Evolutionary conservation across 257 asterid genomes (phyloP).

Genomic region (Forsythia viridissima): DNA sequence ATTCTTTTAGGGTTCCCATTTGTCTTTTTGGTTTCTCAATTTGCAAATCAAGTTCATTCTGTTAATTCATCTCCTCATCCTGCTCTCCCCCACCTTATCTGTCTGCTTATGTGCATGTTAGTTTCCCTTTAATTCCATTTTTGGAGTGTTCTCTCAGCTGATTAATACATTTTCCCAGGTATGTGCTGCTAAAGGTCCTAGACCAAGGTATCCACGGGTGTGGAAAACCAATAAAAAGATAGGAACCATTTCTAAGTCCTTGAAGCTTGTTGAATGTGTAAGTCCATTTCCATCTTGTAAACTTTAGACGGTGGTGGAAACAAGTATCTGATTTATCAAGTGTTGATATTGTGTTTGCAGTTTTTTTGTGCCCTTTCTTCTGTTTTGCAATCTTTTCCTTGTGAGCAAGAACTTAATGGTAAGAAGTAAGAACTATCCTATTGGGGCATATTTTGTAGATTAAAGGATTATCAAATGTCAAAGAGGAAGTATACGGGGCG

Average conservation of each 20-base stretch:
- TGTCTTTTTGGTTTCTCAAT: not conserved
- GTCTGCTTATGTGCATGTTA: not conserved
- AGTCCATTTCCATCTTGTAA: conserved; percentile 28
- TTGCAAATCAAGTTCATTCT: not conserved
- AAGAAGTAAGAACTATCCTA: conserved; percentile 6
- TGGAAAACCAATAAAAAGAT: conserved; percentile 78
- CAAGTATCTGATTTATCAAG: not conserved
- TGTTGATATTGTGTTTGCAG: not conserved
- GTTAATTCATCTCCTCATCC: not conserved
- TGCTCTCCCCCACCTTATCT: not conserved
- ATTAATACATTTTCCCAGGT: conserved; percentile 45
- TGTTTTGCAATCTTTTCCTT: not conserved
- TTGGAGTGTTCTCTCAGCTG: conserved; percentile 7
- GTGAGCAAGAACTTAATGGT: not conserved
- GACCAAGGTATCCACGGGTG: conserved; percentile 91
- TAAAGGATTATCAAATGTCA: conserved; percentile 84
- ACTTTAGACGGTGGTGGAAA: conserved; percentile 4
- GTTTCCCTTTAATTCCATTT: not conserved
- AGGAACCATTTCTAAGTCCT: conserved; percentile 84
- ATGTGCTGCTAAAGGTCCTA: conserved; percentile 89
- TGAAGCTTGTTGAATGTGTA: conserved; percentile 85
- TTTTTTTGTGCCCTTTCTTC: not conserved
- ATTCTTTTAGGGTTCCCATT: not conserved
- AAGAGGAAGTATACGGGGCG: conserved; percentile 94
- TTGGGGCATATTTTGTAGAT: conserved; percentile 44